Base-by-base conservation (phyloP, 2,329 filamentous ascomycete genomes). In the Seiridium cupressi region DNA sequence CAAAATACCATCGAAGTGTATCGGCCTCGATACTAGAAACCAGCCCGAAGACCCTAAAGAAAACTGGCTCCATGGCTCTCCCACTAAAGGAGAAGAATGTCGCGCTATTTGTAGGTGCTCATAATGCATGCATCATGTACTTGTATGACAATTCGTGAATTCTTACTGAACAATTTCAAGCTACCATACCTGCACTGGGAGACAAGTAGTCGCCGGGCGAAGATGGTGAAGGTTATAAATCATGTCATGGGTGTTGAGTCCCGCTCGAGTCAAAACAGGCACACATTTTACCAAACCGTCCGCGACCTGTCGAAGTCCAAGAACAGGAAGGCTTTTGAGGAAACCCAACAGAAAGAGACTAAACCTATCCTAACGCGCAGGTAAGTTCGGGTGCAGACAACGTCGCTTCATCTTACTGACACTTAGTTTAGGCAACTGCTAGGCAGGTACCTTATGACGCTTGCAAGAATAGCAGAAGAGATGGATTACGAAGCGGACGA, bases 131-230 rank as follows among this genome's bases (percentile, higher is more conserved):
- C 32, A 11, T 5, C n/a, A 26, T 4, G 7, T 26, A 26, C 18
- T 26, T 26, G 18, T 26, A 26, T 26, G 35, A 4, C 10, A 11
- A 32, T 42, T n/a, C 3, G 3, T 42, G 7, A n/a, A 18, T 4
- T 11, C 13, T 47, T 5, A 57, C 35, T 44, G 11, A 6, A 35
- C n/a, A 10, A 13, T 5, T 51, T n/a, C 10, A 6, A 70, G 68
- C 58, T 70, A 57, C 68, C 68, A 13, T 69, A 69, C 51, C 58
- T 71, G 5, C 68, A 70, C 44, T 70, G 69, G 69, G 68, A 69
- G 57, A 69, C 64, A 18, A 61, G 68, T 35, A 60, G 57, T n/a
- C 59, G 61, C 11, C 53, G 57, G 10, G 53, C 56, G 1, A 55
- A 59, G 44, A 63, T 63, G 61, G 55, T 57, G 4, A 51, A 60